Percentiles rank a stretch among this genome's conserved stretches.
These are phyloP conservation scores for Chrysoporthe austroafricana DNA, from an alignment of 2,329 filamentous ascomycete species.

Conservation along the genomic window DNA sequence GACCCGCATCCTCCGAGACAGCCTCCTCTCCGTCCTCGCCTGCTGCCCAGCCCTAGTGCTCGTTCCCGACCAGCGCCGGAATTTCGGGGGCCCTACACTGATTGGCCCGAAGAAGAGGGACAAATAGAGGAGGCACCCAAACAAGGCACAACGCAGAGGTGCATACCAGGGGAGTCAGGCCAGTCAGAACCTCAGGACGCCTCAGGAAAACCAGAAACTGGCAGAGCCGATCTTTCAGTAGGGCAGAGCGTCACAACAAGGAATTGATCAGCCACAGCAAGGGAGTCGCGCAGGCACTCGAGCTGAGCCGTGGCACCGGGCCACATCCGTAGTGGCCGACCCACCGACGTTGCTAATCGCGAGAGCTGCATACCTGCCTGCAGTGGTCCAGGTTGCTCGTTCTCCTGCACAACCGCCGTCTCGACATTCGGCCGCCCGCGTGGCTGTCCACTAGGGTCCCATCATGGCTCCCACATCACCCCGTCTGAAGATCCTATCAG, in stretches of 20 bases:
- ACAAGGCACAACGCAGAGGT: constrained; percentile 12
- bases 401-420: constrained; percentile 35
- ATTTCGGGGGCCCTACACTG: constrained; percentile 6
- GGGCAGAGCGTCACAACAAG: constrained; percentile 8
- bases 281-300: constrained; percentile 26
- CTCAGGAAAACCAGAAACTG: constrained; percentile 16
- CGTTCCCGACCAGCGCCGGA: constrained; percentile 14
- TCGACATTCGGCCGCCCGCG: constrained; percentile 36
- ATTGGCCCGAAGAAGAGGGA: constrained; percentile 12
- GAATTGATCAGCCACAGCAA: constrained; percentile 25
- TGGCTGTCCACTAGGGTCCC: constrained; percentile 45
- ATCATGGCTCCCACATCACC: constrained; percentile 64
- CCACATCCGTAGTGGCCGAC: constrained; percentile 25
- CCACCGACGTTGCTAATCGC: constrained; percentile 28
- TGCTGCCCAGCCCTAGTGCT: constrained; percentile 11
- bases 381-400: constrained; percentile 21
- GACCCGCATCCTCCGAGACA: constrained; percentile 22
- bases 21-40: constrained; percentile 16
- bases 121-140: not conserved
- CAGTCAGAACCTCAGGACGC: constrained; percentile 13
- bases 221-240: constrained; percentile 18
- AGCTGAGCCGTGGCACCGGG: constrained; percentile 26
- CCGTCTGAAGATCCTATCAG: constrained; percentile 64
- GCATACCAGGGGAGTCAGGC: constrained; percentile 19
- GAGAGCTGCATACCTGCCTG: constrained; percentile 28